Percentiles rank a stretch among this genome's conserved stretches.
These are phyloP conservation scores for Thalassiosira sp. DNA, from an alignment of 352 stramenopile species.

Conservation along the genomic window DNA sequence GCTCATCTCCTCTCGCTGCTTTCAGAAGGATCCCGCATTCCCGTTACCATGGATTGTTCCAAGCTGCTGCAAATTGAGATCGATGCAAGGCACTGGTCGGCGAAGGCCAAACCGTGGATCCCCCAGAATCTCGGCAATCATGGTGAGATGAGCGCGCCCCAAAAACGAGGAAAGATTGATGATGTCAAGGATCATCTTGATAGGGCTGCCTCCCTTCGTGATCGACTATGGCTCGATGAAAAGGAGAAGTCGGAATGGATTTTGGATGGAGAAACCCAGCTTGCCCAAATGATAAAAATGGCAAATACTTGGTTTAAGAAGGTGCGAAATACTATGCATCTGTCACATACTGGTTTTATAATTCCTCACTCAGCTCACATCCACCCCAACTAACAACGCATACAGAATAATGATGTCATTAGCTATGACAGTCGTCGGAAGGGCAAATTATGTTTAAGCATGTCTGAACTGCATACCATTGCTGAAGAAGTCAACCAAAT, in stretches of 20 bases:
- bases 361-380: background rate
- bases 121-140: slow-evolving; percentile 24
- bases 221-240: slow-evolving; percentile 54
- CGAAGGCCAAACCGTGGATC: slow-evolving; percentile 72
- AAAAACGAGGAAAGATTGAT: slow-evolving; percentile 74
- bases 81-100: slow-evolving; percentile 73
- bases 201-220: slow-evolving; percentile 55
- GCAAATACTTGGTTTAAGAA: slow-evolving; percentile 73
- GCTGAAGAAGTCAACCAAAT: slow-evolving; percentile 66
- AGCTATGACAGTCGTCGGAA: slow-evolving; percentile 66
- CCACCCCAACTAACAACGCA: background rate
- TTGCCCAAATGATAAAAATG: slow-evolving; percentile 61
- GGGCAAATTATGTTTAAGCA: slow-evolving; percentile 51
- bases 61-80: slow-evolving; percentile 79
- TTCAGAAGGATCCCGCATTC: slow-evolving; percentile 71
- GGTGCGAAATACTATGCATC: slow-evolving; percentile 34
- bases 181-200: slow-evolving; percentile 74
- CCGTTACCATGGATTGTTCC: slow-evolving; percentile 67
- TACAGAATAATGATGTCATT: slow-evolving; percentile 63
- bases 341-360: background rate
- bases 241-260: slow-evolving; percentile 61
- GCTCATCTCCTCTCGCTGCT: slow-evolving; percentile 58
- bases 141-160: slow-evolving; percentile 18
- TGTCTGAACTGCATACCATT: slow-evolving; percentile 64
- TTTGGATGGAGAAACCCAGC: slow-evolving; percentile 62